A percentile compares a stretch with the other conserved stretches of the same genome.
Conservation (phyloP, 208 protist genomes). For the Balamuthia mandrillaris region DNA sequence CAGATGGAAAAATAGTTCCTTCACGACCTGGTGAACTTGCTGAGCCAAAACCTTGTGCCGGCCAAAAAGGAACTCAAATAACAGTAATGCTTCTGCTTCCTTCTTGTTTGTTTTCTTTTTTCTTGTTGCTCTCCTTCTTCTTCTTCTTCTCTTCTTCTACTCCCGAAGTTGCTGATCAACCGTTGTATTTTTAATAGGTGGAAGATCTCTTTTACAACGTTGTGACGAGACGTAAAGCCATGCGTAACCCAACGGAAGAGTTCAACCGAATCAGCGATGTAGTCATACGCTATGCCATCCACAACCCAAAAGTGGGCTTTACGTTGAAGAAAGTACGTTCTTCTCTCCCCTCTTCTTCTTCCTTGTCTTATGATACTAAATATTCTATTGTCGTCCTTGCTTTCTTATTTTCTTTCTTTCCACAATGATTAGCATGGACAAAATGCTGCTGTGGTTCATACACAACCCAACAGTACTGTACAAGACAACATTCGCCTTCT, state of each 20-base stretch:
- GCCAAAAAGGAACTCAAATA: constrained; percentile 69
- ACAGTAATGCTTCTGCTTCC: constrained; percentile 38
- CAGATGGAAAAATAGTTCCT: constrained; percentile 66
- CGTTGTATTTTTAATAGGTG: constrained; percentile 69
- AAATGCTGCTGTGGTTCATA: constrained; percentile 57
- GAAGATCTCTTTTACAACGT: constrained; percentile 91
- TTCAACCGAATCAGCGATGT: constrained; percentile 85
- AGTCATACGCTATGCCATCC: constrained; percentile 60
- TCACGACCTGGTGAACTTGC: neutral
- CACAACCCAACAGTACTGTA: constrained; percentile 40
- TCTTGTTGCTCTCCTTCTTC: too few species aligned
- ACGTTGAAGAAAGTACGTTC: constrained; percentile 66
- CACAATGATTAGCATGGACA: constrained; percentile 35
- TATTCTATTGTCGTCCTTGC: neutral
- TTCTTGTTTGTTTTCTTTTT: neutral
- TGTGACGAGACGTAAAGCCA: constrained; percentile 76
- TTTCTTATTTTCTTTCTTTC: neutral
- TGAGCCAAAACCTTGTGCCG: constrained; percentile 72
- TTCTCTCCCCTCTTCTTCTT: too few species aligned
- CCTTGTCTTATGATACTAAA: neutral
- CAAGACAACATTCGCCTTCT: constrained; percentile 55
- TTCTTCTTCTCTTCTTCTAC: too few species aligned
- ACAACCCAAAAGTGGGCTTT: constrained; percentile 58
- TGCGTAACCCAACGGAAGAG: constrained; percentile 85
- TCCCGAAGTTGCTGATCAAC: neutral